These are phyloP conservation scores for Hygrophorus russula DNA, from an alignment of 768 basidiomycete genomes.

Conservation along the genomic window DNA sequence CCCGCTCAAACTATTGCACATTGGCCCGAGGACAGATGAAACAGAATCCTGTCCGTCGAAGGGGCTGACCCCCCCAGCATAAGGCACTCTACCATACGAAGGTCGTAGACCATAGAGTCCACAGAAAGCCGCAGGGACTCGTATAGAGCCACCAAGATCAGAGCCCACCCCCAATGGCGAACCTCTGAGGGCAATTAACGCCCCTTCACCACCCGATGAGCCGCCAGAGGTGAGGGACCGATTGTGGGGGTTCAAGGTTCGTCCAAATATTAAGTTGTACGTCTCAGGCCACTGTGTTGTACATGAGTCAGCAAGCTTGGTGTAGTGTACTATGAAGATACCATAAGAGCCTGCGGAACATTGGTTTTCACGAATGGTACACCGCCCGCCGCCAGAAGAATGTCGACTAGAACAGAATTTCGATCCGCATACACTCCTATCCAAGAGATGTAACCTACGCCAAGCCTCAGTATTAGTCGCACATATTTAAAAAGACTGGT, in stretches of 20 bases:
- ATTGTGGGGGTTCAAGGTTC: constrained; percentile 70
- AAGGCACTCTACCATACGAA: constrained; percentile 61
- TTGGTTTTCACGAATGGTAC: constrained; percentile 66
- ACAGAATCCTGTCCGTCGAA: constrained; percentile 64
- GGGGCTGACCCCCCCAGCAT: constrained; percentile 51
- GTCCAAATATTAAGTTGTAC: constrained; percentile 68
- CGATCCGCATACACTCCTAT: constrained; percentile 47
- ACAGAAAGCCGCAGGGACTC: constrained; percentile 60
- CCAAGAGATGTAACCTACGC: constrained; percentile 61
- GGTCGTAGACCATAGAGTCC: constrained; percentile 66
- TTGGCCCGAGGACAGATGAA: constrained; percentile 65
- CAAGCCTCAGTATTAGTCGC: background rate
- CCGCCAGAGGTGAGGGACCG: constrained; percentile 64
- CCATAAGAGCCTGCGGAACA: constrained; percentile 71
- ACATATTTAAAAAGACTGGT: background rate
- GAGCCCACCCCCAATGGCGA: constrained; percentile 62
- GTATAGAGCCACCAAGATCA: constrained; percentile 70
- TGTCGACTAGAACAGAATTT: constrained; percentile 53
- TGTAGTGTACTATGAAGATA: constrained; percentile 13
- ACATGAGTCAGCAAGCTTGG: background rate
- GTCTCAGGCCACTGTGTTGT: constrained; percentile 59
- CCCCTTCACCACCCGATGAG: constrained; percentile 81
- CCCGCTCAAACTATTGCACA: constrained; percentile 45
- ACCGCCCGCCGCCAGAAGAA: constrained; percentile 58
- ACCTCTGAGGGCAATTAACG: constrained; percentile 32